Conservation (phyloP, 768 basidiomycete genomes). For the Antrodiella citrinella region DNA sequence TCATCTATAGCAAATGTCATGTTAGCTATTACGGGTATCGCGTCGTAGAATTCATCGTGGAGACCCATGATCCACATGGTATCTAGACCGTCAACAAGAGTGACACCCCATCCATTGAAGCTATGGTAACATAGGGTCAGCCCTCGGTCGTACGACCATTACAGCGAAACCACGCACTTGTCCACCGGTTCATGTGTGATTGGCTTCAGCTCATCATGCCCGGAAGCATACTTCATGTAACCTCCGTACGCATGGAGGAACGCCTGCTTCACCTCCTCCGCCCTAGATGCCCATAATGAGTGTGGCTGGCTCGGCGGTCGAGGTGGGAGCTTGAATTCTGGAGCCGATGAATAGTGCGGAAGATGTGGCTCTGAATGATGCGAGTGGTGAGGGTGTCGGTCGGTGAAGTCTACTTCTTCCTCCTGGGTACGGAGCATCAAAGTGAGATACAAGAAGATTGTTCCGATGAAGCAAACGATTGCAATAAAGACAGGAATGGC, state of each 20-base stretch:
- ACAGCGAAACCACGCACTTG: conserved; percentile 35
- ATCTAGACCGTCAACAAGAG: conserved; percentile 77
- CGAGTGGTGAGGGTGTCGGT: no score
- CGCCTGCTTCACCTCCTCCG: conserved; percentile 48
- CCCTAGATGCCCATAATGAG: conserved; percentile 41
- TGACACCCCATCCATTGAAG: conserved; percentile 76
- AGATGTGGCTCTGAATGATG: no score
- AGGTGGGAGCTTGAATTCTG: neutral
- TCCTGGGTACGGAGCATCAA: no score
- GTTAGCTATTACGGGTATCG: conserved; percentile 44
- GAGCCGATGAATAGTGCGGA: no score
- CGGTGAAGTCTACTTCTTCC: no score
- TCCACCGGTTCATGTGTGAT: conserved; percentile 36
- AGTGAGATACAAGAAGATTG: no score
- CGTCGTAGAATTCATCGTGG: conserved; percentile 57
- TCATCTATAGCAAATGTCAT: conserved; percentile 27
- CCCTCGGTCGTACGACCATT: no score
- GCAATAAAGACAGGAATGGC: no score
- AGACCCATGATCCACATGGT: conserved; percentile 80
- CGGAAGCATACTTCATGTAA: conserved; percentile 53
- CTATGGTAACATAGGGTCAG: conserved; percentile 24
- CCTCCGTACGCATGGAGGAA: conserved; percentile 63
- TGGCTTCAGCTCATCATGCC: conserved; percentile 57
- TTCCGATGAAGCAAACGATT: no score
- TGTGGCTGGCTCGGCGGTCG: neutral